A percentile compares a stretch with the other conserved stretches of the same genome.
Conservation (phyloP, 163 green algal genomes). For the Scenedesmus sp. region DNA sequence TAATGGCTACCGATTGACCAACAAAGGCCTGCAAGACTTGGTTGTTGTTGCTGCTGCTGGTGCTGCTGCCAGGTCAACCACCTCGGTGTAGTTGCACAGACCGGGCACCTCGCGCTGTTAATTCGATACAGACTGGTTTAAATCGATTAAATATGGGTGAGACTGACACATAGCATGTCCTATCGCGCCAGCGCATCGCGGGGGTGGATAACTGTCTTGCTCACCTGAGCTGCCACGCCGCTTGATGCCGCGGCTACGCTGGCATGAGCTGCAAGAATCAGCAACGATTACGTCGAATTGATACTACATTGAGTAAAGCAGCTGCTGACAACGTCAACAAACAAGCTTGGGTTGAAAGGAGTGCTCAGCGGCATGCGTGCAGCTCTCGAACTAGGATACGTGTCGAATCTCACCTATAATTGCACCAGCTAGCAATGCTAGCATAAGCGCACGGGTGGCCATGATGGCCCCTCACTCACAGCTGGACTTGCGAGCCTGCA, state of each 20-base stretch:
- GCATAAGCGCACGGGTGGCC: not conserved
- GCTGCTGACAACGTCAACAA: not conserved
- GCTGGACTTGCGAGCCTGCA: not conserved
- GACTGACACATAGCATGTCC: not conserved
- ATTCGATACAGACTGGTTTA: not conserved
- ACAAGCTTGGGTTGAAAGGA: not conserved
- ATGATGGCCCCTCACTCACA: not conserved
- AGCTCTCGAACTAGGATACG: not conserved
- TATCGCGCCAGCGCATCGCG: not conserved
- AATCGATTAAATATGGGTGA: not conserved
- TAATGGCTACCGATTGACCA: not conserved
- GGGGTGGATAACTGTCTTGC: not conserved
- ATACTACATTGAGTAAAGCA: not conserved
- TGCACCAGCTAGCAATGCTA: conserved; percentile 14
- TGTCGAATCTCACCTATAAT: not conserved
- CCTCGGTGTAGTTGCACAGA: not conserved
- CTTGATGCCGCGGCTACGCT: not conserved
- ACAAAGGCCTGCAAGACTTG: not conserved
- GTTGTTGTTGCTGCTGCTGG: not conserved
- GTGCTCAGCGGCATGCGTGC: not conserved
- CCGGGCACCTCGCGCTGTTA: not conserved
- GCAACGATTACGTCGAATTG: not conserved
- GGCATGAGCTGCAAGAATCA: not conserved
- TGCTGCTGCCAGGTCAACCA: not conserved
- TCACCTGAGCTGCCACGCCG: not conserved